Conservation (phyloP, 108 stramenopile genomes). For the Chaetoceros muelleri region DNA sequence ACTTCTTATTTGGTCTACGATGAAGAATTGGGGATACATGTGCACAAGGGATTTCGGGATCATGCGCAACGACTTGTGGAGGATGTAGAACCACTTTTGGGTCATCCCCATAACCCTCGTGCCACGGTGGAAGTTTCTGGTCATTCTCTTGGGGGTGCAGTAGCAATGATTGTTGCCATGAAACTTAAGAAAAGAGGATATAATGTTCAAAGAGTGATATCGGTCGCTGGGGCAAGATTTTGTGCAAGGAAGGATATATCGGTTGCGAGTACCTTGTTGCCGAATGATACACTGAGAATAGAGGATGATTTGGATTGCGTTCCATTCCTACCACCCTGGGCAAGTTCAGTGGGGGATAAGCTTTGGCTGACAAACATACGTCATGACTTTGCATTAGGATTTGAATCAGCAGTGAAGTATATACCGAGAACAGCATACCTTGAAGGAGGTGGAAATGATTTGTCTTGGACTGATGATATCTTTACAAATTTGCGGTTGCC, state of each 20-base stretch:
- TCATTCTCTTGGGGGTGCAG: constrained; percentile 48
- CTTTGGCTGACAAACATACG: constrained; percentile 19
- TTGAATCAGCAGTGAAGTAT: constrained; percentile 7
- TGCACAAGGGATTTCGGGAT: constrained; percentile 40
- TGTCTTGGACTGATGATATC: background rate
- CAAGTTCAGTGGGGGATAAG: constrained; percentile 35
- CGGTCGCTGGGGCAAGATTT: constrained; percentile 41
- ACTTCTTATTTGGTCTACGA: constrained; percentile 41
- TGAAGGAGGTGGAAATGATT: background rate
- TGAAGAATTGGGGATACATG: constrained; percentile 34
- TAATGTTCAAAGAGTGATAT: constrained; percentile 22
- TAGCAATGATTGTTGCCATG: constrained; percentile 40
- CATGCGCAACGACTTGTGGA: constrained; percentile 45
- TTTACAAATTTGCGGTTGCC: background rate
- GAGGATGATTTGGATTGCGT: constrained; percentile 46
- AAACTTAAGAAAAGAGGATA: constrained; percentile 48
- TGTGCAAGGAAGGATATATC: constrained; percentile 19
- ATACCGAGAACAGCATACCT: no score
- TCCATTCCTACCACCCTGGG: constrained; percentile 37
- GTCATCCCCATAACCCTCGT: constrained; percentile 10
- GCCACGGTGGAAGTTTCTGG: constrained; percentile 48
- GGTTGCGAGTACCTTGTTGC: constrained; percentile 15
- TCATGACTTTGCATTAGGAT: no score
- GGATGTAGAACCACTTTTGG: constrained; percentile 41
- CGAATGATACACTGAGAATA: constrained; percentile 36